Evolutionary conservation across 345 rosid genomes (phyloP), one percentile per base, ranked within the genome.

Genomic region (Isatis tinctoria): DNA sequence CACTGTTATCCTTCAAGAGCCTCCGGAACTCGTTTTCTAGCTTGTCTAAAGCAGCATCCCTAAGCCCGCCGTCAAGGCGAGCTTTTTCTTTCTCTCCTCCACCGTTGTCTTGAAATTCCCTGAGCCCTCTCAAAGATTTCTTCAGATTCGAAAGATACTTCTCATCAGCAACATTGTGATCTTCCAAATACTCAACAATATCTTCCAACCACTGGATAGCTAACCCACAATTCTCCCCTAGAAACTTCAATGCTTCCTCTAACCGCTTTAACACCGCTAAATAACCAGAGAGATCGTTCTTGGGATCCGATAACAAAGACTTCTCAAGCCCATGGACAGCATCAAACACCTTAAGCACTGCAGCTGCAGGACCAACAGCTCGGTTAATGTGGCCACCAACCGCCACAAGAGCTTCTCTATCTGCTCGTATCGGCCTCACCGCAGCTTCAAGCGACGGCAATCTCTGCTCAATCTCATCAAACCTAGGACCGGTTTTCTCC

Each of bases 181-280:
- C 97, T 79, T 88, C 96, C 81, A 95, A 70, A 74, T 90, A 95
- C 91, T 95, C 99, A 20, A 95, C 90, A 35, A 95, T 95, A 78
- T 95, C 99, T 81, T 92, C 98, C 83, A 95, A 71, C 99, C 99
- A 95, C 84, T 95, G 98, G 47, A 95, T 82, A 41, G 99, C 99
- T 75, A 95, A 84, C 37, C 94, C 98, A 44, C 96, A 95, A 74
- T 95, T 95, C 56, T 92, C 98, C 48, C 92, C 97, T 51, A 95
- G 53, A 74, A 95, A 95, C 81, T 83, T 87, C 82, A 92, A 76
- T 0, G 99, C 99, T 85, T 95, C 99, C 67, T 95, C 96, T 5
- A 90, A 86, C 35, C 96, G 87, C 74, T 92, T 95, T 78, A 90
- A 67, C n/a, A 95, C 96, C 0, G 96, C 85, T 65, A 92, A 81